phyloP scores from a whole-genome alignment of 805 yeast genomes.

The Grigorovia jiainica region DNA sequence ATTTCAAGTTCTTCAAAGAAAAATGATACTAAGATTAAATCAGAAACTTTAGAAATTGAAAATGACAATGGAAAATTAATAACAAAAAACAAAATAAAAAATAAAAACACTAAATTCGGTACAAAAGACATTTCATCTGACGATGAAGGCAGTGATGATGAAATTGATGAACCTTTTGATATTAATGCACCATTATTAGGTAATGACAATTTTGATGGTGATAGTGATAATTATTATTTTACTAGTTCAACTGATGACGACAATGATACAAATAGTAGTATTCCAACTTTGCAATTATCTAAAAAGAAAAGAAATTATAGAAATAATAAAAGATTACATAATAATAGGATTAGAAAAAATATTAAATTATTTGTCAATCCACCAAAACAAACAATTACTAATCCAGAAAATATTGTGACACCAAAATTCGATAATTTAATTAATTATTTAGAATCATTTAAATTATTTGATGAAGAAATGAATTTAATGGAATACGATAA shows the following conservation, averaged over 20 bases:
- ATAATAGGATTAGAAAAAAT: too few species aligned
- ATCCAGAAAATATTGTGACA: slow-evolving; percentile 46
- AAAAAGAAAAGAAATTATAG: slow-evolving; percentile 9
- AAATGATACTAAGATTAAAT: too few species aligned
- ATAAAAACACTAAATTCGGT: too few species aligned
- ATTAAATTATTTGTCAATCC: slow-evolving; percentile 29
- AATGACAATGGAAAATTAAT: neutral
- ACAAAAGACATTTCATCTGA: too few species aligned
- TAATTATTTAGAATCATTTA: slow-evolving; percentile 45
- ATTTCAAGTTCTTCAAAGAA: too few species aligned
- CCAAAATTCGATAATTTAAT: slow-evolving; percentile 37
- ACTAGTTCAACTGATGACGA: slow-evolving; percentile 10
- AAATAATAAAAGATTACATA: too few species aligned
- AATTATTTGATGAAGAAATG: slow-evolving; percentile 52
- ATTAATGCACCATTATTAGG: neutral
- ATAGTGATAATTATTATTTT: slow-evolving; percentile 18
- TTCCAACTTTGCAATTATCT: slow-evolving; percentile 8
- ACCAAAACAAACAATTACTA: slow-evolving; percentile 44
- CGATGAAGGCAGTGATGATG: too few species aligned
- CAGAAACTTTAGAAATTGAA: neutral
- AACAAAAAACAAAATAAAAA: too few species aligned
- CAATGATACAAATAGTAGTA: neutral
- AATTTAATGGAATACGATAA: slow-evolving; percentile 49
- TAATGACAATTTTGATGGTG: slow-evolving; percentile 3
- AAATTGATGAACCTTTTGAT: neutral